These are phyloP conservation scores for Evernia prunastri DNA, from an alignment of 495 filamentous ascomycete species.

Conservation along the genomic window DNA sequence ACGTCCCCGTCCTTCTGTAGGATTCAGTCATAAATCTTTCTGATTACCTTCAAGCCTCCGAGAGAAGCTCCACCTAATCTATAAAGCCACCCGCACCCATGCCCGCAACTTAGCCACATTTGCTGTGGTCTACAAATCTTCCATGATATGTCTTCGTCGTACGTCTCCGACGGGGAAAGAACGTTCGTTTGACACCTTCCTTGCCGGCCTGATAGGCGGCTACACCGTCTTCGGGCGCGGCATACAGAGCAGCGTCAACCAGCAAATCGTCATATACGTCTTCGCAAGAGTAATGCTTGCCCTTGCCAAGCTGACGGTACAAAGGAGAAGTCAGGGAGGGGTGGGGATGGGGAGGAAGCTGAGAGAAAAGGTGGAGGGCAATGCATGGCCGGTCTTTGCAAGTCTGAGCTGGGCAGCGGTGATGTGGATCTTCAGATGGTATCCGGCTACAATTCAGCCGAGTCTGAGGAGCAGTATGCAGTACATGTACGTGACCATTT, in stretches of 20 bases:
- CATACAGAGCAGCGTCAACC: constrained; percentile 72
- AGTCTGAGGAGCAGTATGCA: constrained; percentile 95
- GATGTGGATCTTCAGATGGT: constrained; percentile 92
- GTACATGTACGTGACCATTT: constrained; percentile 72
- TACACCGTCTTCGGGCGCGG: constrained; percentile 89
- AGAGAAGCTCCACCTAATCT: constrained; percentile 69
- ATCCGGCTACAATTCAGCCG: constrained; percentile 80
- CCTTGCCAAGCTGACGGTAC: constrained; percentile 71
- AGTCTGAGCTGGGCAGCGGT: constrained; percentile 81
- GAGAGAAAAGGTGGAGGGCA: constrained; percentile 49
- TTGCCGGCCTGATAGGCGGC: constrained; percentile 85
- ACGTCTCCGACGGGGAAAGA: constrained; percentile 54
- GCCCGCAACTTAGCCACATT: constrained; percentile 88
- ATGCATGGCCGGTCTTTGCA: constrained; percentile 89
- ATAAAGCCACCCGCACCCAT: constrained; percentile 83
- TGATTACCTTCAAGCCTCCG: constrained; percentile 48
- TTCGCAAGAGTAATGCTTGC: constrained; percentile 86
- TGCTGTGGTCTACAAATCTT: constrained; percentile 78
- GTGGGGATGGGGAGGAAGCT: constrained; percentile 39
- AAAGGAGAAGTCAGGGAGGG: constrained; percentile 45
- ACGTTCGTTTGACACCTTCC: constrained; percentile 72
- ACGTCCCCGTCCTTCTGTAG: constrained; percentile 28
- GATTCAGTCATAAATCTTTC: not conserved
- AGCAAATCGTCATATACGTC: constrained; percentile 97
- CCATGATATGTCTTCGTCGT: constrained; percentile 63